These are phyloP conservation scores for Poa pratensis DNA, from an alignment of 176 grass and related monocot species.

Conservation along the genomic window DNA sequence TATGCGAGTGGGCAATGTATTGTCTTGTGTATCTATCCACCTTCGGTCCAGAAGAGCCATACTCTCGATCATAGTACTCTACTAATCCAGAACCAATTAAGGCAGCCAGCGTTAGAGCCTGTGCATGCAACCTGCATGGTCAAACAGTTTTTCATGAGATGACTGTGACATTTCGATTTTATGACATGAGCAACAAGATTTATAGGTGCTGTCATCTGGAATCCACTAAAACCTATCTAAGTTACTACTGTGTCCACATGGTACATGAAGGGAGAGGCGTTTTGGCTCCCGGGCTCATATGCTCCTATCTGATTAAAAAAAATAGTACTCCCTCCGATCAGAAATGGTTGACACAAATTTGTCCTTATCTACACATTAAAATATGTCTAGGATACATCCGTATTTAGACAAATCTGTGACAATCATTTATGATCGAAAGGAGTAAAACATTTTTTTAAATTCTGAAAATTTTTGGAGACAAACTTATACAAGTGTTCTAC, in stretches of 20 bases:
- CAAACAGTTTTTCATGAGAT: conserved; percentile 26
- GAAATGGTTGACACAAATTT: no score
- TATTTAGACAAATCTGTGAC: no score
- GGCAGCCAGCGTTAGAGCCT: conserved; percentile 84
- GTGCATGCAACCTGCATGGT: conserved; percentile 82
- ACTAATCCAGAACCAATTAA: conserved; percentile 79
- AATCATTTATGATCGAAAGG: no score
- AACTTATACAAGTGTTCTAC: no score
- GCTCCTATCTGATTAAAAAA: no score
- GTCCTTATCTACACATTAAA: no score
- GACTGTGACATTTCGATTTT: neutral
- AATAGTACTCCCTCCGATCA: no score
- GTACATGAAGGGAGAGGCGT: conserved; percentile 21
- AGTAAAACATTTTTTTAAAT: no score
- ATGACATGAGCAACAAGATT: conserved; percentile 8
- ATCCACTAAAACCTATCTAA: neutral
- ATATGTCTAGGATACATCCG: no score
- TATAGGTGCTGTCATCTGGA: neutral
- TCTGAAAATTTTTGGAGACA: no score
- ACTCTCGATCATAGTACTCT: conserved; percentile 84
- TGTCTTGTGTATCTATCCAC: conserved; percentile 75
- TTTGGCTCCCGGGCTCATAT: no score
- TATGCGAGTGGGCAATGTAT: conserved; percentile 70
- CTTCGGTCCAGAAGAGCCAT: conserved; percentile 62
- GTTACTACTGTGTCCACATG: neutral